These are phyloP conservation scores for Strobilomyces dryophilus DNA, from an alignment of 768 basidiomycete species.

Conservation along the genomic window DNA sequence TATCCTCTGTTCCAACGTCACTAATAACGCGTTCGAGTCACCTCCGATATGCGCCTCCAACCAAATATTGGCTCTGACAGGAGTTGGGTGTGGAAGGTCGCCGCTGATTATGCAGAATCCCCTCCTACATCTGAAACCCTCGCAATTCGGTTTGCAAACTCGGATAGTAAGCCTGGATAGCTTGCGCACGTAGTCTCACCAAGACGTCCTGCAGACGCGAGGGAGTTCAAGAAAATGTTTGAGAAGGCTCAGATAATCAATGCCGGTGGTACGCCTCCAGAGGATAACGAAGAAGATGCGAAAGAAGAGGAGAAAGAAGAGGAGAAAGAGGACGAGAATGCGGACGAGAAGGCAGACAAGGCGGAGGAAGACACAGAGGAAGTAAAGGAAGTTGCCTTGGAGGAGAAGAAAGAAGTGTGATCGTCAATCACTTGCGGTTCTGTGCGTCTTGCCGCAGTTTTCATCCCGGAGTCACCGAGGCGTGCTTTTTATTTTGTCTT, in stretches of 20 bases:
- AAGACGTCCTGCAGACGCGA: conserved; percentile 52
- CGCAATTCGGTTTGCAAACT: conserved; percentile 96
- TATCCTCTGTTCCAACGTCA: neutral
- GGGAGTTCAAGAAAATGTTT: conserved; percentile 84
- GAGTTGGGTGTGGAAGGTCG: conserved; percentile 99
- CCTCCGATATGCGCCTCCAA: conserved; percentile 87
- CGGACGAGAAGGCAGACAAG: conserved; percentile 17
- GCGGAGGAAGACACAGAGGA: conserved; percentile 33
- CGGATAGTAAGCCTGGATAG: conserved; percentile 72
- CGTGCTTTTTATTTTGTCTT: conserved; percentile 9
- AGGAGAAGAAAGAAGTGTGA: conserved; percentile 35
- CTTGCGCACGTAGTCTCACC: neutral
- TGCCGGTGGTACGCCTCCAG: conserved; percentile 26
- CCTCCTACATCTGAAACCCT: conserved; percentile 92
- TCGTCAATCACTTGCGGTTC: neutral
- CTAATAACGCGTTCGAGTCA: conserved; percentile 47
- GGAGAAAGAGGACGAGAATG: conserved; percentile 30
- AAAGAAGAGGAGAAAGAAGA: conserved; percentile 12
- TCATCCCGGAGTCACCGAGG: conserved; percentile 2
- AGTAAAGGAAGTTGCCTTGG: conserved; percentile 24
- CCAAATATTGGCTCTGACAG: conserved; percentile 98
- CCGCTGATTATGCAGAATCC: conserved; percentile 89
- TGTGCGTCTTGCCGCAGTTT: neutral
- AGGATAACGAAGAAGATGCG: conserved; percentile 21
- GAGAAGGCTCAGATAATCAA: conserved; percentile 80